phyloP scores from a whole-genome alignment of 805 yeast species.

The Starmerella floricola region DNA sequence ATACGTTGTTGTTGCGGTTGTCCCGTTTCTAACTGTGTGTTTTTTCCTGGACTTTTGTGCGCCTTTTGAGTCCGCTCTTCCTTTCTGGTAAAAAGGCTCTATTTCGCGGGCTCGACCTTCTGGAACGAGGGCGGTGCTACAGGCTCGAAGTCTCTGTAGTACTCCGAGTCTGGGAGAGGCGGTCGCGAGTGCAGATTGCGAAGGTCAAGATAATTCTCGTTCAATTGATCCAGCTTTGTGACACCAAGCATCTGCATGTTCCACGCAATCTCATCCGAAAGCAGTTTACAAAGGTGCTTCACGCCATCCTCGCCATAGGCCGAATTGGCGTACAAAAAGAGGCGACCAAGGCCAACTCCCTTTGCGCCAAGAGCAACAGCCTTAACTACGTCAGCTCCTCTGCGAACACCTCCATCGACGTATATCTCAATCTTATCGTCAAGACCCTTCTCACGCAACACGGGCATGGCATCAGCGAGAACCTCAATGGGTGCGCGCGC shows the following conservation, averaged over 20 bases:
- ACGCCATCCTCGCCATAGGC: conserved; percentile 72
- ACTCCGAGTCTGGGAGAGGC: conserved; percentile 28
- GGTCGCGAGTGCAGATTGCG: conserved; percentile 32
- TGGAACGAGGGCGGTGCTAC: conserved; percentile 3
- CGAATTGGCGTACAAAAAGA: conserved; percentile 62
- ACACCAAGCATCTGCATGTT: conserved; percentile 73
- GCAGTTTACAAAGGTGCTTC: conserved; percentile 45
- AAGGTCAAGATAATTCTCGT: conserved; percentile 49
- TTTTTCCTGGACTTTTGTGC: too few species aligned
- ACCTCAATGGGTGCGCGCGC: conserved; percentile 61
- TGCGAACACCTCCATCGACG: conserved; percentile 65
- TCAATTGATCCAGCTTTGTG: conserved; percentile 46
- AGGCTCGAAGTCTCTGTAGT: conserved; percentile 6
- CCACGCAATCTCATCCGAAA: conserved; percentile 58
- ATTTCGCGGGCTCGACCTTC: not conserved
- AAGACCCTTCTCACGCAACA: conserved; percentile 24
- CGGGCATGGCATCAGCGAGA: conserved; percentile 55
- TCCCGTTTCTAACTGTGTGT: too few species aligned
- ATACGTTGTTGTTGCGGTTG: not conserved
- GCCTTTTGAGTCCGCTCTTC: too few species aligned
- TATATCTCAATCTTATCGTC: conserved; percentile 46
- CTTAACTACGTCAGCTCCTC: conserved; percentile 63
- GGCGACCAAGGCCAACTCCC: conserved; percentile 64
- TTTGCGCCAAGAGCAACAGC: conserved; percentile 67
- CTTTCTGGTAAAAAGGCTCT: not conserved